Evolutionary conservation across 1,284 basidiomycete genomes (phyloP), one percentile per base, ranked within the genome.

Genomic region (Hypsizygus ulmarius): DNA sequence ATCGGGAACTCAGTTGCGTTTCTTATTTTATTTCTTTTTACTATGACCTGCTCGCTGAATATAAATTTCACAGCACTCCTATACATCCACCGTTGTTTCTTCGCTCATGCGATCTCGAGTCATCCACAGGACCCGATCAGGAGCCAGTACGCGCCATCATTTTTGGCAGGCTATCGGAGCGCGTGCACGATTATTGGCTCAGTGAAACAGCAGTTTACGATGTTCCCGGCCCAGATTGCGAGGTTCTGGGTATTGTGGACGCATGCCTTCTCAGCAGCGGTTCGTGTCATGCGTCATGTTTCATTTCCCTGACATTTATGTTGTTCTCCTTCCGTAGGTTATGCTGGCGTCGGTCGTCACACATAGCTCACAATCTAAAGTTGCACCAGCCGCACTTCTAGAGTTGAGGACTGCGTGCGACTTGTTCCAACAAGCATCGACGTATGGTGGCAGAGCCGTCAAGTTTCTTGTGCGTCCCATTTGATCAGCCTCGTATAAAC

Each of bases 181-280:
- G 81, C 83, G 27, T 79, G 78, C 52, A 75, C 77, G 19, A 70
- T 84, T 48, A 63, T 84, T 10, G 58, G 57, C 9, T 74, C 72
- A 5, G 56, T 85, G 42, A 72, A 71, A 27, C 58, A 68, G 36
- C 78, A 81, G 51, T 86, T 84, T 54, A 59, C 60, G 6, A 50
- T 74, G 50, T 82, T 81, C 57, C 81, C 84, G 1, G 66, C 67
- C n/a, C 75, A 81, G 50, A 77, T 82, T 46, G 74, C 81, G 18
- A 68, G 81, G 18, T 82, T 81, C 56, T 85, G 82, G 80, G 78
- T 81, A 14, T 59, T 84, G 25, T 85, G 83, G 83, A 84, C 82
- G 1, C 81, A 85, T 60, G 78, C 75, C 1, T 85, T 85, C 56
- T 82, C 79, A 16, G 74, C 80, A 12, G 66, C 81, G 49, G 82